Evolutionary conservation across 352 stramenopile genomes (phyloP), one percentile per base, ranked within the genome.

Genomic region (Albugo laibachii): DNA sequence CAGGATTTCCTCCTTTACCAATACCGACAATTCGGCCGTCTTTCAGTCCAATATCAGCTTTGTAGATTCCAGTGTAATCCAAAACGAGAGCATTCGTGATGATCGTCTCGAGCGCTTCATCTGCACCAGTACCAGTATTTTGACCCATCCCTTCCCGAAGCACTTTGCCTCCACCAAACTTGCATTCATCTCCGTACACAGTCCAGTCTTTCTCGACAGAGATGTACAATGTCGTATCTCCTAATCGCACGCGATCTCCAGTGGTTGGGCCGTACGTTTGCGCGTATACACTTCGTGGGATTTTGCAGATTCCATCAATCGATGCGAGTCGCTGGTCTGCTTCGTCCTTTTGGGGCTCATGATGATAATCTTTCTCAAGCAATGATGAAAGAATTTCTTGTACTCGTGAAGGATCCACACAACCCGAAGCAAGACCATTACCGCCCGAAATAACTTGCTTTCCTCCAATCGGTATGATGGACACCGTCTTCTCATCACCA

Each of bases 11-110:
- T 13, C 92, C 92, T 57, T 98, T 98, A 35, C 93, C 93, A 59
- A 98, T 97, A 14, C 77, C 88, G 11, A 80, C 70, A 62, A 98
- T 97, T 15, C 77, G 48, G 20, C 86, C 88, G 27, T 93, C 69
- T 59, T 96, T 96, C 47, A 97, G 84, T 6, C 93, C 93, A 48
- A 97, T 71, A 53, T 98, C 93, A 10, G 89, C 89, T 63, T 98
- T 97, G 67, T 96, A 86, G 47, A 97, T 92, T 24, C 91, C 93
- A 5, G 84, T 84, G 54, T 85, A 92, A 69, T 97, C 92, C 20
- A 98, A 55, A 61, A 98, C 91, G 6, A 97, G 63, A 1, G 92
- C 93, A 59, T 98, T 98, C 41, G 92, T 97, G 66, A 98, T 97
- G 52, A 98, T 93, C 16, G 70, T 85, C 60, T 98, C 92, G 39